Percentiles rank a stretch among this genome's conserved stretches.
phyloP scores from a whole-genome alignment of 768 basidiomycete genomes.

The Suillus cothurnatus region DNA sequence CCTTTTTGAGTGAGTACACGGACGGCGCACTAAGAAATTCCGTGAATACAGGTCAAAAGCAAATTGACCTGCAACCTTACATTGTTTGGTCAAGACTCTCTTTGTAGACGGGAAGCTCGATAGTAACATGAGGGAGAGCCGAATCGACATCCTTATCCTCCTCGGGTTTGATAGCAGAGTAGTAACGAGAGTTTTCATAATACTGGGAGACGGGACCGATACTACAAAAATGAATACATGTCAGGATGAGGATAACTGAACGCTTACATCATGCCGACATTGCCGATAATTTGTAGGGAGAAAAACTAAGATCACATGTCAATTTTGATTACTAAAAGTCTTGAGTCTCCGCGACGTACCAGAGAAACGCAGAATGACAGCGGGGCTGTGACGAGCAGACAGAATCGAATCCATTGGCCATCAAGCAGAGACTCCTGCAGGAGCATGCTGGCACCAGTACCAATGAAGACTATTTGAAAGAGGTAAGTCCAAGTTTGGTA shows the following conservation, averaged over 20 bases:
- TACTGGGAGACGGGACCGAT: constrained; percentile 85
- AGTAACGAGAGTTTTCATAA: constrained; percentile 83
- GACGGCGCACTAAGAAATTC: constrained; percentile 54
- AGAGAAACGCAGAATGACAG: constrained; percentile 77
- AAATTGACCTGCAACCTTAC: constrained; percentile 44
- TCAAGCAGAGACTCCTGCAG: constrained; percentile 73
- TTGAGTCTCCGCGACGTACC: constrained; percentile 41
- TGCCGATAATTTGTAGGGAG: constrained; percentile 66
- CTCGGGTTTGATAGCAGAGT: constrained; percentile 67
- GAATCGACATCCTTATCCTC: constrained; percentile 64
- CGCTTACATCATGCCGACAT: constrained; percentile 64
- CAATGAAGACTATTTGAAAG: constrained; percentile 60
- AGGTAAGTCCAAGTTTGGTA: constrained; percentile 10
- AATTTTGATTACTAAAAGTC: constrained; percentile 7
- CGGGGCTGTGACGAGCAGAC: constrained; percentile 63
- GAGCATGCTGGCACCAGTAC: constrained; percentile 57
- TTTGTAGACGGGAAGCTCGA: constrained; percentile 90
- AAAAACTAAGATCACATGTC: constrained; percentile 57
- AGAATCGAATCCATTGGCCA: constrained; percentile 61
- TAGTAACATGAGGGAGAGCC: constrained; percentile 70
- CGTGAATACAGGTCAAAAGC: background rate
- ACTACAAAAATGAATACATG: constrained; percentile 34
- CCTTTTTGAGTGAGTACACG: constrained; percentile 73
- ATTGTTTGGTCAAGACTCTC: constrained; percentile 82
- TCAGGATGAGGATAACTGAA: constrained; percentile 9